These are phyloP conservation scores for Datura wrightii DNA, from an alignment of 257 asterid species.

Conservation along the genomic window DNA sequence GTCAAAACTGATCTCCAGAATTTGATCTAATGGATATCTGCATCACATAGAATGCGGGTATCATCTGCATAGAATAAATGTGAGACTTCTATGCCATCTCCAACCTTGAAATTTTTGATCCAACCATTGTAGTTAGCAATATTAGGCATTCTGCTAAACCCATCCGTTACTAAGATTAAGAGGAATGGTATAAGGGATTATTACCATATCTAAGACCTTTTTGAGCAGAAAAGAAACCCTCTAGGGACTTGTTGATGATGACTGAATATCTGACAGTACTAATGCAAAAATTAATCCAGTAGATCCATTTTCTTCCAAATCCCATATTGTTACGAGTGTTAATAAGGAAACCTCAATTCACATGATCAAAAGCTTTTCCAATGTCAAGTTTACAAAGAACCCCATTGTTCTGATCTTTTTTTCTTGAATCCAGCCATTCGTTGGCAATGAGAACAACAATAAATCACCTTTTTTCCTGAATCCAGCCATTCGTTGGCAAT, in stretches of 20 bases:
- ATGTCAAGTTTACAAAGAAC: neutral
- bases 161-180: conserved; percentile 6
- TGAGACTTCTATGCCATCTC: neutral
- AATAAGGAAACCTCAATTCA: neutral
- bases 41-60: conserved; percentile 1
- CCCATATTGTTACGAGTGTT: neutral
- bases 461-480: neutral
- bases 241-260: neutral
- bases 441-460: neutral
- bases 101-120: neutral
- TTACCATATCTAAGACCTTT: neutral
- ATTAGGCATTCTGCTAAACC: neutral
- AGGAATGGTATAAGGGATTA: neutral
- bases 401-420: neutral
- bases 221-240: neutral
- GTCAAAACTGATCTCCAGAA: neutral
- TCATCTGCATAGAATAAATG: neutral
- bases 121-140: neutral
- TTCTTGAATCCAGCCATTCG: neutral
- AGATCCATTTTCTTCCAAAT: neutral
- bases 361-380: neutral
- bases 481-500: neutral
- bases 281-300: neutral
- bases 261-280: neutral
- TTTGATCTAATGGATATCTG: neutral